These are phyloP conservation scores for Lolium perenne DNA, from an alignment of 176 grass and related monocot genomes.

Conservation along the genomic window DNA sequence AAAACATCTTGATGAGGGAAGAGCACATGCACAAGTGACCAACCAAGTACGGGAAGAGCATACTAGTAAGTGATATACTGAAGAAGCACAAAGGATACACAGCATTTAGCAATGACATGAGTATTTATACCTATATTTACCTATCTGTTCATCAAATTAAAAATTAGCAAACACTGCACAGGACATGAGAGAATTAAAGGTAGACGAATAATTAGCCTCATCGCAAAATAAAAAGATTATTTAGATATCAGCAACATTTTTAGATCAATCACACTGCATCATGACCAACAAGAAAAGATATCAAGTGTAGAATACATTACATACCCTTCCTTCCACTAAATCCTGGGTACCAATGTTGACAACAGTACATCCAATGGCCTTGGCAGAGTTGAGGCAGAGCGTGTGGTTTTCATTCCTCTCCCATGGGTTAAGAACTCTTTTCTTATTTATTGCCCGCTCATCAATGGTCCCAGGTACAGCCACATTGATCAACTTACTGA, in stretches of 20 bases:
- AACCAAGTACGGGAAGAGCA: background rate
- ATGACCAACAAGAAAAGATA: slow-evolving; percentile 4
- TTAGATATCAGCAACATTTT: background rate
- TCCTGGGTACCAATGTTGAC: slow-evolving; percentile 99
- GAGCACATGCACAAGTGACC: background rate
- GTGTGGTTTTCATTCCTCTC: slow-evolving; percentile 99
- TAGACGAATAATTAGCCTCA: background rate
- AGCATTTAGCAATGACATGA: slow-evolving; percentile 30
- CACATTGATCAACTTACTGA: slow-evolving; percentile 98
- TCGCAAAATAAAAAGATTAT: background rate
- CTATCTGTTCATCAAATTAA: background rate
- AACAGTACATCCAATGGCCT: slow-evolving; percentile 98
- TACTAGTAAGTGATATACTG: slow-evolving; percentile 21
- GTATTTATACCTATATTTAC: slow-evolving; percentile 2
- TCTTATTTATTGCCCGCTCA: slow-evolving; percentile 99
- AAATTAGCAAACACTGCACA: background rate
- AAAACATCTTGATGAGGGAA: background rate
- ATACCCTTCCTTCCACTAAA: slow-evolving; percentile 96
- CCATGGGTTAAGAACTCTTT: slow-evolving; percentile 97
- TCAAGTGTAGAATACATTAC: slow-evolving; percentile 19
- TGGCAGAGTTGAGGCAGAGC: slow-evolving; percentile 98
- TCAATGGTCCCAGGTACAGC: slow-evolving; percentile 97
- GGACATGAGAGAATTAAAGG: background rate
- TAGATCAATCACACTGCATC: background rate
- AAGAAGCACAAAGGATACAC: background rate